These are phyloP conservation scores for Trichoderma erinaceum DNA, from an alignment of 495 filamentous ascomycete genomes.

Conservation along the genomic window DNA sequence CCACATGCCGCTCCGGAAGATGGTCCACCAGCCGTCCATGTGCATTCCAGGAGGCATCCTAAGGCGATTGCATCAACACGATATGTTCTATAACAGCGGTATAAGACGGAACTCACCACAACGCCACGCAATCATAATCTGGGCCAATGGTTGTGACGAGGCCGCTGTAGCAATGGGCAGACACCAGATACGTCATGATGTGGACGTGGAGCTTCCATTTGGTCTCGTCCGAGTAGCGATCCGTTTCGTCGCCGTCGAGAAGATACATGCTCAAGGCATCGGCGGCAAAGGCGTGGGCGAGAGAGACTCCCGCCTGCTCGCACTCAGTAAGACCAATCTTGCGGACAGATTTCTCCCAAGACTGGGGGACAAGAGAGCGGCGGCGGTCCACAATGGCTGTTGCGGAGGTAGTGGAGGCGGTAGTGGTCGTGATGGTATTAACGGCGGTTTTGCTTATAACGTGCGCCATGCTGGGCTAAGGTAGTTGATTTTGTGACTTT, in stretches of 20 bases:
- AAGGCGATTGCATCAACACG: slow-evolving; percentile 16
- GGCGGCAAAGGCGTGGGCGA: slow-evolving; percentile 69
- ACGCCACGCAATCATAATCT: slow-evolving; percentile 66
- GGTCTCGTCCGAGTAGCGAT: slow-evolving; percentile 50
- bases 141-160: slow-evolving; percentile 65
- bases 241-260: slow-evolving; percentile 58
- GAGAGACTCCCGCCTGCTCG: slow-evolving; percentile 57
- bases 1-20: slow-evolving; percentile 67
- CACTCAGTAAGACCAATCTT: slow-evolving; percentile 54
- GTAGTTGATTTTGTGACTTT: not conserved
- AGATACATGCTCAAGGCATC: slow-evolving; percentile 70
- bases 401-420: slow-evolving; percentile 20
- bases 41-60: slow-evolving; percentile 74
- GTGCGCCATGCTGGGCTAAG: slow-evolving; percentile 32
- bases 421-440: slow-evolving; percentile 23
- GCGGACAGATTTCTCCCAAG: slow-evolving; percentile 50
- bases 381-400: slow-evolving; percentile 33
- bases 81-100: slow-evolving; percentile 10
- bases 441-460: slow-evolving; percentile 26
- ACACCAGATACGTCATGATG: slow-evolving; percentile 66
- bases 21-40: slow-evolving; percentile 65
- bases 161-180: slow-evolving; percentile 64
- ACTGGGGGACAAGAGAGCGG: slow-evolving; percentile 42
- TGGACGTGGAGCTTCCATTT: slow-evolving; percentile 69
- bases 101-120: slow-evolving; percentile 57